Evolutionary conservation across 108 stramenopile genomes (phyloP), one percentile per base, ranked within the genome.

Genomic region (Skeletonema grethae): DNA sequence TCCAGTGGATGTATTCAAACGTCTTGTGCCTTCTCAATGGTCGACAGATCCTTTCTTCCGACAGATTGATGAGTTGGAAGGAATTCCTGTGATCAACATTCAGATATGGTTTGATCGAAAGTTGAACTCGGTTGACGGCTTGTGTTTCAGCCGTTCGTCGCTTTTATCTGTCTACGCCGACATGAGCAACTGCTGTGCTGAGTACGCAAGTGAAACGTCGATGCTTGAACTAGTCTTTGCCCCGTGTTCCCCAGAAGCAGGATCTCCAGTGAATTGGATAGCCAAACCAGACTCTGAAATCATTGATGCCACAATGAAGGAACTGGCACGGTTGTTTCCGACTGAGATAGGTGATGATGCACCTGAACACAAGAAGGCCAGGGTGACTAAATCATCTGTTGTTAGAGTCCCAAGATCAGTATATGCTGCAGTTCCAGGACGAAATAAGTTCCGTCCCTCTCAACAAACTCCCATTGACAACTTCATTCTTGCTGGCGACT

Each of bases 101-200:
- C 97, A 98, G 82, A 89, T 98, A 91, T 98, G 97, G 97, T 98
- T 98, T 77, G 96, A 98, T 79, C 76, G 90, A 63, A 97, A 97
- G 76, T 83, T 98, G 53, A 92, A 92, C 72, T 90, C 88, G 9
- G 95, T 98, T 10, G 97, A 98, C 83, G 96, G 97, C 70, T 73
- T 98, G 38, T 95, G 95, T 70, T 98, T 98, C 73, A 95, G 94
- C 1, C 90, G 97, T 20, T 91, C 90, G 16, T 95, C 97, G 22
- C 88, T 98, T 28, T 83, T 98, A n/a, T 87, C 86, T 39, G 97
- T 98, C 16, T 98, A 98, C 77, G 97, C 97, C 7, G 97, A 98
- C 69, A 98, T 98, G 97, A 87, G 88, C 36, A 79, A 85, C 29
- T 97, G 96, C 10, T 98, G 97, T 83, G 97, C 96, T 73, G 97